A percentile compares a stretch with the other conserved stretches of the same genome.
Conservation (phyloP, 176 grass and related monocot species). For the Raddia distichophylla region DNA sequence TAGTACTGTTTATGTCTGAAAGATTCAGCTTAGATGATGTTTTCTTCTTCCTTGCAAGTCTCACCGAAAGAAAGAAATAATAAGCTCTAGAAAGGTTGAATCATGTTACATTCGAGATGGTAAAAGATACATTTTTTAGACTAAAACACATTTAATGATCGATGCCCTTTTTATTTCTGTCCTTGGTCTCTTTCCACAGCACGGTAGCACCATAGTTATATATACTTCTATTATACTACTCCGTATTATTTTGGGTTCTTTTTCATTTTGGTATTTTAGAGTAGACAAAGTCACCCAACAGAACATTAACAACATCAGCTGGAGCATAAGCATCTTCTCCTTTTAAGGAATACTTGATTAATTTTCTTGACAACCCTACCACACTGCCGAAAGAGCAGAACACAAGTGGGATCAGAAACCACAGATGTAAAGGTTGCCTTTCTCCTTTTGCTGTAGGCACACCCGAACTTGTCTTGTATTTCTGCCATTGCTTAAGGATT, state of each 20-base stretch:
- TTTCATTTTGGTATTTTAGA: neutral
- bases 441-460: slow-evolving; percentile 26
- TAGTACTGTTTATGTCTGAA: slow-evolving; percentile 14
- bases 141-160: too few relatives aligned
- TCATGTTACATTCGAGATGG: neutral
- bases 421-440: slow-evolving; percentile 20
- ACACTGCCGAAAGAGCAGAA: slow-evolving; percentile 33
- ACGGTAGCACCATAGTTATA: neutral
- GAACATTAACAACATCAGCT: slow-evolving; percentile 21
- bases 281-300: neutral
- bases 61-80: slow-evolving; percentile 32
- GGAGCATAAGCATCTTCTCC: neutral
- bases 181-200: neutral
- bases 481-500: too few relatives aligned
- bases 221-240: neutral
- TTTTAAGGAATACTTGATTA: neutral
- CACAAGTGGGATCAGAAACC: slow-evolving; percentile 33
- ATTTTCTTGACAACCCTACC: slow-evolving; percentile 30
- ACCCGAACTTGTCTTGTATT: too few relatives aligned
- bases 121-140: too few relatives aligned
- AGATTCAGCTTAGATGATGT: neutral
- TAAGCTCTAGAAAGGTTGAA: neutral
- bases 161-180: neutral
- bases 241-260: neutral
- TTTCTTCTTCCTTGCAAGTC: neutral